Base-by-base conservation (phyloP, 2,329 filamentous ascomycete genomes). In the Scedosporium apiospermum region DNA sequence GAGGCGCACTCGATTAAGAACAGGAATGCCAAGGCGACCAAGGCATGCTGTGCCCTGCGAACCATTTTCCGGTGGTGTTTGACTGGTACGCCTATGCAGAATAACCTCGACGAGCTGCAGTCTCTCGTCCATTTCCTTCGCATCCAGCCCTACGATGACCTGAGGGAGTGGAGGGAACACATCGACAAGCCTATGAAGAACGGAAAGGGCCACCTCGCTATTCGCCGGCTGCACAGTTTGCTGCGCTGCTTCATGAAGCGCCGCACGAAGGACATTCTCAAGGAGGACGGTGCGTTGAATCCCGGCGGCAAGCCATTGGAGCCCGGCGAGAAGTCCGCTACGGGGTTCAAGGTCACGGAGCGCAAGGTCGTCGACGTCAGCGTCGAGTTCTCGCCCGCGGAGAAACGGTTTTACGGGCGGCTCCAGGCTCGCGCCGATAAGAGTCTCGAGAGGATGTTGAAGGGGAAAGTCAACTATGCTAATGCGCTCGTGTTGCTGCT, bases 1-100 rank as follows among this genome's bases (percentile, higher is more conserved):
- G 95, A 99, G 77, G 95, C 95, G 1, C 95, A 99, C 73, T 96
- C 90, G 1, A 97, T 99, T 82, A 99, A 99, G 78, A 99, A 99
- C 71, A 88, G 93, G 66, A 96, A 96, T 67, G 92, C 95, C 23
- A 99, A 99, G 76, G 88, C 91, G 49, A 96, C 93, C 1, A 92
- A 96, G 72, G 93, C 95, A 1, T 95, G 90, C 67, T 99, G 88
- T 71, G 90, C 90, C 1, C 76, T 99, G 38, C 81, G 88, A 34
- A 88, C 91, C 21, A 89, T 95, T 72, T 98, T 96, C 70, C 84
- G 95, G 65, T 99, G 95, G 95, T 98, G 95, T 71, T 77, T 99
- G 65, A 96, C 93, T 0, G 95, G 95, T 61, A 99, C 95, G 1
- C 95, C 95, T 0, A 92, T 99, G 88, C 95, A 99, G 72, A 99